Conservation (phyloP, 179 eudicot species). For the Silene vulgaris region DNA sequence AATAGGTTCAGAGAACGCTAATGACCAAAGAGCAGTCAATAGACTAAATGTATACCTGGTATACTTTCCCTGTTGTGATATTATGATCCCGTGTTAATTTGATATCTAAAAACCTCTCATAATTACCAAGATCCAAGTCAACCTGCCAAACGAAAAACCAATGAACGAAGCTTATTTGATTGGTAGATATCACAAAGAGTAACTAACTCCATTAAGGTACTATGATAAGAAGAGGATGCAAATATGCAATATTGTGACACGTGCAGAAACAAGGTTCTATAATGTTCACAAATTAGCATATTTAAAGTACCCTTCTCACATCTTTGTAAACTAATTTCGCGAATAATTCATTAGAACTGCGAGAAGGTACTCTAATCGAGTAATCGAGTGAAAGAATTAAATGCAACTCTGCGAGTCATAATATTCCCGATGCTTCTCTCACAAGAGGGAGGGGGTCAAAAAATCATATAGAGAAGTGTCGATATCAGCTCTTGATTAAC, state of each 20-base stretch:
- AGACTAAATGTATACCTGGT: constrained; percentile 54
- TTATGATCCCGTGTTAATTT: constrained; percentile 87
- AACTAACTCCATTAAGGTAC: not conserved
- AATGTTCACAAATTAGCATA: not conserved
- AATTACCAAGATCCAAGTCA: constrained; percentile 99
- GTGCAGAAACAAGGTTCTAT: not conserved
- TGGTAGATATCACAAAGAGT: constrained; percentile 6
- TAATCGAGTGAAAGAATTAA: not conserved
- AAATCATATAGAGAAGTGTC: not conserved
- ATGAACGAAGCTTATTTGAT: not conserved
- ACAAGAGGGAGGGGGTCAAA: constrained; percentile 13
- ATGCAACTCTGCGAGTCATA: not conserved
- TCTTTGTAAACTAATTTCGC: not conserved
- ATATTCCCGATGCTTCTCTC: constrained; percentile 1
- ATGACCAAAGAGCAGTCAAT: constrained; percentile 15
- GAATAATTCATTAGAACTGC: constrained; percentile 13
- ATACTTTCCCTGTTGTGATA: constrained; percentile 95
- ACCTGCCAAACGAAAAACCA: constrained; percentile 45
- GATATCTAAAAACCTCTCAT: constrained; percentile 88
- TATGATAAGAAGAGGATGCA: too few species aligned
- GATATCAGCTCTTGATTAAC: not conserved
- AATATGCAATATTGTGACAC: too few species aligned
- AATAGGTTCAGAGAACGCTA: not conserved
- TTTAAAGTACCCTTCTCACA: not conserved
- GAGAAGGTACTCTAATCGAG: not conserved